phyloP scores from a whole-genome alignment of 2,329 filamentous ascomycete species.

The Ophiostoma sp. region DNA sequence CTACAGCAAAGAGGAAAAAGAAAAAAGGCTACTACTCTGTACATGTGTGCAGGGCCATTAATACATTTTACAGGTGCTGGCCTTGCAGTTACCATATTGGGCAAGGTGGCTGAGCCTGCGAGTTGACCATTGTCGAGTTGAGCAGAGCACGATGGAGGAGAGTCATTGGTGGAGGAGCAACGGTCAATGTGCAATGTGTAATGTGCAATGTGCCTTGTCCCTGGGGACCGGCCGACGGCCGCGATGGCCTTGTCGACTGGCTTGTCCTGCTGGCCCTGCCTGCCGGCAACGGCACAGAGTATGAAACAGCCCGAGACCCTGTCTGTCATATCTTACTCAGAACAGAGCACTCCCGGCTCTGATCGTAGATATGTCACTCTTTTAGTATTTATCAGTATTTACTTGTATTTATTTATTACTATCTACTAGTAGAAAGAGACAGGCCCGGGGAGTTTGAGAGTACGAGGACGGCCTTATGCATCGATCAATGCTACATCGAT shows the following conservation, averaged over 20 bases:
- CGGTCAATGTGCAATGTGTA: too few relatives aligned
- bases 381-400: not conserved
- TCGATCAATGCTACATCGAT: slow-evolving; percentile 3
- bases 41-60: not conserved
- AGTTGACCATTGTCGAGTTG: not conserved
- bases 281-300: not conserved
- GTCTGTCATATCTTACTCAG: not conserved
- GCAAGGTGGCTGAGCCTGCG: slow-evolving; percentile 23
- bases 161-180: too few relatives aligned
- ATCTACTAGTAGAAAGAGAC: too few relatives aligned
- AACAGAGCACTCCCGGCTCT: not conserved
- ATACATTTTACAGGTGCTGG: not conserved
- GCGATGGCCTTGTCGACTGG: too few relatives aligned
- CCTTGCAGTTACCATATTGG: slow-evolving; percentile 19
- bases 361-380: not conserved
- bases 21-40: not conserved
- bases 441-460: slow-evolving; percentile 1
- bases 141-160: too few relatives aligned
- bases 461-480: slow-evolving; percentile 11
- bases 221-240: too few relatives aligned
- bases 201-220: too few relatives aligned
- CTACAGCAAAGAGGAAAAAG: slow-evolving; percentile 10
- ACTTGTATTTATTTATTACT: not conserved
- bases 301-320: slow-evolving; percentile 9
- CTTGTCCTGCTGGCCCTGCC: not conserved